phyloP scores from a whole-genome alignment of 2,329 filamentous ascomycete species.

The Epichloe gansuensis region DNA sequence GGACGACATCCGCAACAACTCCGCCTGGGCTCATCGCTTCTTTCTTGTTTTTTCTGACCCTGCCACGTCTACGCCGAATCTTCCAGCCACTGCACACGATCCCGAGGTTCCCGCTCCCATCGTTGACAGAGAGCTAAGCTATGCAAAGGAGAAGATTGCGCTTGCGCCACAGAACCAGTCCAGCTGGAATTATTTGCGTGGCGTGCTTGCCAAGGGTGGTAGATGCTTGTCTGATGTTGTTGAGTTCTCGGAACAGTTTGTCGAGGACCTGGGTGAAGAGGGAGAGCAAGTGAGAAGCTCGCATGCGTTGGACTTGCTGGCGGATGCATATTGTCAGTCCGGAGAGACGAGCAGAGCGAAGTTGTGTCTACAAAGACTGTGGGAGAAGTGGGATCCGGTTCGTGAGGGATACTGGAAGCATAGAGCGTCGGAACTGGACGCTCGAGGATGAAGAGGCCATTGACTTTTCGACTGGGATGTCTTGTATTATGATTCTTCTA shows the following conservation, averaged over 20 bases:
- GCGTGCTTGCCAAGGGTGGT: constrained; percentile 56
- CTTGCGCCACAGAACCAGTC: constrained; percentile 87
- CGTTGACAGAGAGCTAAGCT: constrained; percentile 62
- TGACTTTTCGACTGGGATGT: too few relatives aligned
- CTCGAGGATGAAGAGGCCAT: too few relatives aligned
- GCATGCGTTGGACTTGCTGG: constrained; percentile 58
- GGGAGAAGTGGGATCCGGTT: constrained; percentile 81
- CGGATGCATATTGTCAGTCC: constrained; percentile 50
- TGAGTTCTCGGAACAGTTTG: constrained; percentile 38
- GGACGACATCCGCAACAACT: constrained; percentile 85
- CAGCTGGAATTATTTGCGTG: constrained; percentile 83
- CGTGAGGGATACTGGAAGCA: constrained; percentile 86
- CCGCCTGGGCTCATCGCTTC: constrained; percentile 94
- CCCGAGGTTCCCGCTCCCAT: constrained; percentile 45
- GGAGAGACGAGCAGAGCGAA: constrained; percentile 49
- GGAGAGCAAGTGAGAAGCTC: constrained; percentile 45
- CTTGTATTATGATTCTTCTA: too few relatives aligned
- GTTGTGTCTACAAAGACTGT: constrained; percentile 58
- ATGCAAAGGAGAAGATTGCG: constrained; percentile 58
- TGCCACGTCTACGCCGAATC: constrained; percentile 30
- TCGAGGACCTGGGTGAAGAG: constrained; percentile 32
- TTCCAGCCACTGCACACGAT: constrained; percentile 38
- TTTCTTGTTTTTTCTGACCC: constrained; percentile 72
- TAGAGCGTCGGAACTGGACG: constrained; percentile 11
- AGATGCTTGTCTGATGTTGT: constrained; percentile 32